These are phyloP conservation scores for Malus orientalis DNA, from an alignment of 306 rosid species.

Conservation along the genomic window DNA sequence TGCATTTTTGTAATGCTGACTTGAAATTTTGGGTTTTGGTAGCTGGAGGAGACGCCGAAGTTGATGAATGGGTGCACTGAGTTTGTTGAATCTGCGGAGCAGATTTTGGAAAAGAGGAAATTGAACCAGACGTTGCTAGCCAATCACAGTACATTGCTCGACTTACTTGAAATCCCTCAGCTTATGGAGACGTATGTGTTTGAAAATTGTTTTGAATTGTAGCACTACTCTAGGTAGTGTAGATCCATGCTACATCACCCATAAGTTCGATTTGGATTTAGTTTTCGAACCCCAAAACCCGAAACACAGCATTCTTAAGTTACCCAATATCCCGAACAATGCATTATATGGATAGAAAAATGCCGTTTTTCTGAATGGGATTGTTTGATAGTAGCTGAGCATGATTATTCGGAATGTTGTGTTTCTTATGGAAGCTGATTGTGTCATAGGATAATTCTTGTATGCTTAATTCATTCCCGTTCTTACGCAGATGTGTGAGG, in stretches of 20 bases:
- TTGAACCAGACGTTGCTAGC: slow-evolving; percentile 93
- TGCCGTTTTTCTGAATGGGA: not conserved
- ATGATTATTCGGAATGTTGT: not conserved
- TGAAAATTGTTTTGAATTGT: not conserved
- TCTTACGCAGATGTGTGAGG: slow-evolving; percentile 70
- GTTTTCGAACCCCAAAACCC: not conserved
- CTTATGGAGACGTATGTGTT: slow-evolving; percentile 87
- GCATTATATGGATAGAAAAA: not conserved
- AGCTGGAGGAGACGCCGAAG: slow-evolving; percentile 80
- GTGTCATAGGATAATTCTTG: not conserved
- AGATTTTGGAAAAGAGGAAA: slow-evolving; percentile 90
- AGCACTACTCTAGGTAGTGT: not conserved
- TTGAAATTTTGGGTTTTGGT: slow-evolving; percentile 18
- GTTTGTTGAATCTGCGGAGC: slow-evolving; percentile 79
- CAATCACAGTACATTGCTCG: slow-evolving; percentile 91
- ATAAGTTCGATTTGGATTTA: not conserved
- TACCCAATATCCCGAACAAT: too few relatives aligned
- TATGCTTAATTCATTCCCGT: slow-evolving; percentile 12
- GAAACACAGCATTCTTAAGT: not conserved
- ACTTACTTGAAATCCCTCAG: slow-evolving; percentile 96
- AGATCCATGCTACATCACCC: not conserved
- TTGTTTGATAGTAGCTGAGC: not conserved
- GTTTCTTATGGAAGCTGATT: not conserved
- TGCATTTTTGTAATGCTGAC: slow-evolving; percentile 4
- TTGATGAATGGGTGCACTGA: slow-evolving; percentile 85